Percentiles rank a stretch among this genome's conserved stretches.
Conservation (phyloP, 139 green algal species). For the Volvox reticuliferus region DNA sequence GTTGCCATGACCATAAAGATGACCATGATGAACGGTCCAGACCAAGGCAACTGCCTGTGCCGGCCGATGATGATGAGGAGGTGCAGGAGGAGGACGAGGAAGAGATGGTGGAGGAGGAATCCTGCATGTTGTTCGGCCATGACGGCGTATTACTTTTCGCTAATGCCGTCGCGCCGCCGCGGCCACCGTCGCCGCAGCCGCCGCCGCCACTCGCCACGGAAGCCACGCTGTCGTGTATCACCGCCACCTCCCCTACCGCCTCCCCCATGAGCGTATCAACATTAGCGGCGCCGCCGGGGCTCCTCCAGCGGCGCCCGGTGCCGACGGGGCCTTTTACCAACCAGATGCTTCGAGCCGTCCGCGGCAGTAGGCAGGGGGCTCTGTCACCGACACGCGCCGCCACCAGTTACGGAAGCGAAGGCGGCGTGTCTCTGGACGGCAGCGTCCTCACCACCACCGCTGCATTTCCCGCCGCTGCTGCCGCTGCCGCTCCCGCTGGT, state of each 20-base stretch:
- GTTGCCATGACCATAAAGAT: no score
- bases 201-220: background rate
- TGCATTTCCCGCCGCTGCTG: background rate
- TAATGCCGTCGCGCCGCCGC: background rate
- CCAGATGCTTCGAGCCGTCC: background rate
- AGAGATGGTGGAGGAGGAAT: background rate
- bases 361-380: background rate
- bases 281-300: background rate
- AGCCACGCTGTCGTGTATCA: background rate
- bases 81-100: no score
- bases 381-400: background rate
- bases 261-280: background rate
- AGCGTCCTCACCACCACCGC: background rate
- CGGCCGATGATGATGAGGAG: no score
- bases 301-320: background rate
- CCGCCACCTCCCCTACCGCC: background rate
- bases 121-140: background rate
- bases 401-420: no score
- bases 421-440: no score
- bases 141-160: background rate
- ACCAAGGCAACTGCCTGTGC: no score
- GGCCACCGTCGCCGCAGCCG: background rate
- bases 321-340: background rate
- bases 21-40: no score
- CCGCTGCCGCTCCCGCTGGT: background rate